Percentiles rank a stretch among this genome's conserved stretches.
phyloP scores from a whole-genome alignment of 2,329 filamentous ascomycete species.

The Passalora sequoiae region DNA sequence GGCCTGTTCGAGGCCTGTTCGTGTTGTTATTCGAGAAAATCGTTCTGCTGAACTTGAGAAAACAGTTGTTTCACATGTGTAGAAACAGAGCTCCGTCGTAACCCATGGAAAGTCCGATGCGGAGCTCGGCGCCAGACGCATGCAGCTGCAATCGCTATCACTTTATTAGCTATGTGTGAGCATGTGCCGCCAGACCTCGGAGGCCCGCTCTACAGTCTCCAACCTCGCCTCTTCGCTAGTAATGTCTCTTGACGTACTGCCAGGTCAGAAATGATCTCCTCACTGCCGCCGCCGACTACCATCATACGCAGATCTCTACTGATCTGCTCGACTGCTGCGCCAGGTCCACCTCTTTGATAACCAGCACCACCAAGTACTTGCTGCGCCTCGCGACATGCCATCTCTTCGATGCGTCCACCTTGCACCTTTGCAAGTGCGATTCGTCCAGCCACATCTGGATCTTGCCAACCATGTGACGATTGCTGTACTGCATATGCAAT shows the following conservation, averaged over 20 bases:
- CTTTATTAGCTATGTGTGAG: no score
- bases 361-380: conserved; percentile 52
- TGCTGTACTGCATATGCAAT: conserved; percentile 32
- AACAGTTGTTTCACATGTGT: no score
- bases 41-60: no score
- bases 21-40: no score
- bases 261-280: conserved; percentile 34
- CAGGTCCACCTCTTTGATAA: conserved; percentile 50
- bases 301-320: conserved; percentile 49
- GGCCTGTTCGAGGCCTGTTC: no score
- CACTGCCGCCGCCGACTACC: conserved; percentile 35
- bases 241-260: conserved; percentile 34
- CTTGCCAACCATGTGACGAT: conserved; percentile 27
- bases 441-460: conserved; percentile 46
- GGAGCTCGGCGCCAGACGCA: no score
- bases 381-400: conserved; percentile 51
- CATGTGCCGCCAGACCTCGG: no score
- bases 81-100: no score
- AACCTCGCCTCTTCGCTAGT: conserved; percentile 37
- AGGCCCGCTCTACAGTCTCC: conserved; percentile 41
- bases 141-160: no score
- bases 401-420: conserved; percentile 50
- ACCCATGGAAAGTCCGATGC: no score
- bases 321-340: conserved; percentile 50
- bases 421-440: conserved; percentile 51